A percentile compares a stretch with the other conserved stretches of the same genome.
phyloP scores from a whole-genome alignment of 2,329 filamentous ascomycete genomes.

The Botrytis fragariae region DNA sequence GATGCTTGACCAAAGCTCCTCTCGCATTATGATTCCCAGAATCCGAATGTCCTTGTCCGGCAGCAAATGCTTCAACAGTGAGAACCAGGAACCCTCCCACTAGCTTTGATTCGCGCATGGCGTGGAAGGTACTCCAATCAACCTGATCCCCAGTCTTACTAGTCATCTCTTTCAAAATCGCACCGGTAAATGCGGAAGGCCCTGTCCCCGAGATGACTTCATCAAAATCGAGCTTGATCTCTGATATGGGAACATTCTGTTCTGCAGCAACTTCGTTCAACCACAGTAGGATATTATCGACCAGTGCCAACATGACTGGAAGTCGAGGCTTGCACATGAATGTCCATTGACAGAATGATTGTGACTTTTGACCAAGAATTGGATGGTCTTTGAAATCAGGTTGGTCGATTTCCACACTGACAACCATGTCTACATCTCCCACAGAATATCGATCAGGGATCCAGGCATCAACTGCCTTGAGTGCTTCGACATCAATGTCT shows the following conservation, averaged over 20 bases:
- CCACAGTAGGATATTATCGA: constrained; percentile 68
- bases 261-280: constrained; percentile 56
- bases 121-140: constrained; percentile 64
- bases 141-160: constrained; percentile 46
- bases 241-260: constrained; percentile 56
- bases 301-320: constrained; percentile 65
- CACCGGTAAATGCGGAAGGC: constrained; percentile 66
- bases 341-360: constrained; percentile 74
- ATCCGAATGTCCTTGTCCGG: constrained; percentile 70
- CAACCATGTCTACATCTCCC: constrained; percentile 66
- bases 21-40: constrained; percentile 67
- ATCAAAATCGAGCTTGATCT: constrained; percentile 67
- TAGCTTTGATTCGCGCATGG: constrained; percentile 63
- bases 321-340: constrained; percentile 67
- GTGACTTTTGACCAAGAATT: constrained; percentile 65
- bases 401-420: constrained; percentile 70
- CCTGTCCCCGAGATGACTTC: constrained; percentile 72
- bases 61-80: constrained; percentile 69
- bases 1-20: constrained; percentile 67
- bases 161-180: constrained; percentile 64
- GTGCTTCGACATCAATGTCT: constrained; percentile 57
- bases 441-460: constrained; percentile 62
- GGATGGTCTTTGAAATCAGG: constrained; percentile 62
- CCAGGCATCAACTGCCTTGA: constrained; percentile 52
- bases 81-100: constrained; percentile 64